Percentiles rank a stretch among this genome's conserved stretches.
These are phyloP conservation scores for Baudoinia panamericana DNA, from an alignment of 495 filamentous ascomycete species.

Conservation along the genomic window DNA sequence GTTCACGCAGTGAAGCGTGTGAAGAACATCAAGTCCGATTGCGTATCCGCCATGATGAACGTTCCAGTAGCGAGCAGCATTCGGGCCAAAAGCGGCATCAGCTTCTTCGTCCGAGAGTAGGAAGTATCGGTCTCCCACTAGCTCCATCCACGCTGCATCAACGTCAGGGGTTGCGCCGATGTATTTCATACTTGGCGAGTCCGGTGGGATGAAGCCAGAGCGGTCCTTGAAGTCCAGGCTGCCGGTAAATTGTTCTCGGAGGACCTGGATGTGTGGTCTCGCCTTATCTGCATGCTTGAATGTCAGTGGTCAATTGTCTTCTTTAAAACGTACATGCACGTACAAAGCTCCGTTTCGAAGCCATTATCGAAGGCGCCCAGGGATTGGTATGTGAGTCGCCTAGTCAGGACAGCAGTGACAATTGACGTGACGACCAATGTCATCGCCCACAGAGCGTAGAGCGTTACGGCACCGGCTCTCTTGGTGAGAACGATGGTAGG, in stretches of 20 bases:
- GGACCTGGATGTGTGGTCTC: not conserved
- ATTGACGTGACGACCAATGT: slow-evolving; percentile 4
- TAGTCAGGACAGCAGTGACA: not conserved
- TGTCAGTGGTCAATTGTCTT: not conserved
- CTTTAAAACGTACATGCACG: not conserved
- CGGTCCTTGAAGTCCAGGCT: slow-evolving; percentile 12
- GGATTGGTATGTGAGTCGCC: not conserved
- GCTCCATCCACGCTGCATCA: slow-evolving; percentile 11
- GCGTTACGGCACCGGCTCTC: not conserved
- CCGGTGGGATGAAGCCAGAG: slow-evolving; percentile 10
- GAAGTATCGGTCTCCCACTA: slow-evolving; percentile 12
- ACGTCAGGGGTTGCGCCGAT: slow-evolving; percentile 3
- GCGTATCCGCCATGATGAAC: slow-evolving; percentile 13
- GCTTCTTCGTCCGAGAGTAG: slow-evolving; percentile 12
- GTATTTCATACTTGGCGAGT: slow-evolving; percentile 10
- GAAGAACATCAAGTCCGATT: slow-evolving; percentile 11
- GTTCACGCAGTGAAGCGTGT: slow-evolving; percentile 13
- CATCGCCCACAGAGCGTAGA: not conserved
- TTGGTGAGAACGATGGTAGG: not conserved
- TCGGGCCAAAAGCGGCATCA: slow-evolving; percentile 4
- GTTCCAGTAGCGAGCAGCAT: slow-evolving; percentile 6
- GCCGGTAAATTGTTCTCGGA: slow-evolving; percentile 6
- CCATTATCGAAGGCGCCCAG: not conserved
- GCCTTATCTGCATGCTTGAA: not conserved
- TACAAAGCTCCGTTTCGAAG: not conserved